Percentiles rank a stretch among this genome's conserved stretches.
phyloP scores from a whole-genome alignment of 768 basidiomycete species.

The Leccinum incarnatum region DNA sequence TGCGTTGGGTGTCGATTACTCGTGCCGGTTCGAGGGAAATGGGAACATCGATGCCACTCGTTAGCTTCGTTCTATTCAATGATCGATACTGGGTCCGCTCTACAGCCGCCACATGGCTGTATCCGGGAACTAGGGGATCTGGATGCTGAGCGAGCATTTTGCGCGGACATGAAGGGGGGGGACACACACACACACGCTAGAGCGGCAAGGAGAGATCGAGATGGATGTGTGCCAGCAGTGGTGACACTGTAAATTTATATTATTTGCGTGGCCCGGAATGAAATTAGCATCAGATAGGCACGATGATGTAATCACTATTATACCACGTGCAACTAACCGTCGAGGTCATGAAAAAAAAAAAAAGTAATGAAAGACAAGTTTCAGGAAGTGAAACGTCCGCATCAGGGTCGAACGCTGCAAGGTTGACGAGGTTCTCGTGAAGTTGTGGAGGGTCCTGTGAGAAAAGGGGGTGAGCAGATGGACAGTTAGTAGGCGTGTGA shows the following conservation, averaged over 20 bases:
- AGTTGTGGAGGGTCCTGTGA: not conserved
- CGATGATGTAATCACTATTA: constrained; percentile 29
- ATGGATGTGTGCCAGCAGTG: too few species aligned
- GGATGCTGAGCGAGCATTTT: not conserved
- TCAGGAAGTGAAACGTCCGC: not conserved
- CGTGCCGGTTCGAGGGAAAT: not conserved
- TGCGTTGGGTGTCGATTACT: not conserved
- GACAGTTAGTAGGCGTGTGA: constrained; percentile 25
- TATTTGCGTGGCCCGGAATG: constrained; percentile 7
- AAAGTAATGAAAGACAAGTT: not conserved
- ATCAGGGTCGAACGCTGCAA: not conserved
- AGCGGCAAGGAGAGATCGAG: not conserved
- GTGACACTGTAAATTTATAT: not conserved
- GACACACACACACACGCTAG: not conserved
- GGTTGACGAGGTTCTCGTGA: not conserved
- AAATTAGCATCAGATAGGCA: constrained; percentile 24
- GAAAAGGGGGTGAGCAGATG: constrained; percentile 2
- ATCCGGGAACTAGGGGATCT: constrained; percentile 3
- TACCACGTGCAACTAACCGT: constrained; percentile 18
- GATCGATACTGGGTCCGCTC: constrained; percentile 2
- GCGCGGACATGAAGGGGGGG: constrained; percentile 20
- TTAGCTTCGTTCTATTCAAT: not conserved
- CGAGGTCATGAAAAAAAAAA: constrained; percentile 11
- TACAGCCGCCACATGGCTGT: constrained; percentile 15
- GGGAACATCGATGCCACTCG: not conserved